These are phyloP conservation scores for Turritis glabra DNA, from an alignment of 345 rosid species.

Conservation along the genomic window DNA sequence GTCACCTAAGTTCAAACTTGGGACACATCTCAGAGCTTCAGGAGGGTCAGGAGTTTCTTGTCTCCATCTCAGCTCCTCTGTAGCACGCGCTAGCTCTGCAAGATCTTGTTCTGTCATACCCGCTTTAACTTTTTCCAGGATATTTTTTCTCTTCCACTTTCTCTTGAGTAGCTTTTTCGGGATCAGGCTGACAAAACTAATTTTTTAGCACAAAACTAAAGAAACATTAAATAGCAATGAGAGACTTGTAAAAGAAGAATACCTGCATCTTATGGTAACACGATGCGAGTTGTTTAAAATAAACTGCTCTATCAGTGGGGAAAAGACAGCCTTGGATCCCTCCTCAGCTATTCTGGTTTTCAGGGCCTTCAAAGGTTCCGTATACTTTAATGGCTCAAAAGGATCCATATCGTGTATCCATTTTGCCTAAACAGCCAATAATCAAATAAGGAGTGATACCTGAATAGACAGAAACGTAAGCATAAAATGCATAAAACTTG, in stretches of 20 bases:
- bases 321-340: slow-evolving; percentile 94
- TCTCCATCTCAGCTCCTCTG: slow-evolving; percentile 77
- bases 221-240: slow-evolving; percentile 10
- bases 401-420: slow-evolving; percentile 99
- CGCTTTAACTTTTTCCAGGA: slow-evolving; percentile 66
- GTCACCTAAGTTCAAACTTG: slow-evolving; percentile 71
- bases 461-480: slow-evolving; percentile 3
- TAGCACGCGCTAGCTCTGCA: slow-evolving; percentile 86
- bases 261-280: slow-evolving; percentile 97
- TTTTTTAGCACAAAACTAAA: slow-evolving; percentile 26
- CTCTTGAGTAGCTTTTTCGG: slow-evolving; percentile 81
- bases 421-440: slow-evolving; percentile 61
- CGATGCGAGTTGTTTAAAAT: slow-evolving; percentile 81
- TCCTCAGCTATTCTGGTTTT: slow-evolving; percentile 84
- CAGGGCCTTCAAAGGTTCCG: slow-evolving; percentile 72
- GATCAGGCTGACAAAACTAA: slow-evolving; percentile 69
- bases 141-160: slow-evolving; percentile 81
- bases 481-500: slow-evolving; percentile 36
- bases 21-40: slow-evolving; percentile 81
- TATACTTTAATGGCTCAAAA: slow-evolving; percentile 89
- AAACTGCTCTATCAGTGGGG: slow-evolving; percentile 83
- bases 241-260: slow-evolving; percentile 14
- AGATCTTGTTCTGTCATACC: slow-evolving; percentile 90
- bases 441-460: slow-evolving; percentile 20
- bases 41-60: slow-evolving; percentile 98